phyloP scores from a whole-genome alignment of 2,329 filamentous ascomycete species.

The Colletotrichum sp. region DNA sequence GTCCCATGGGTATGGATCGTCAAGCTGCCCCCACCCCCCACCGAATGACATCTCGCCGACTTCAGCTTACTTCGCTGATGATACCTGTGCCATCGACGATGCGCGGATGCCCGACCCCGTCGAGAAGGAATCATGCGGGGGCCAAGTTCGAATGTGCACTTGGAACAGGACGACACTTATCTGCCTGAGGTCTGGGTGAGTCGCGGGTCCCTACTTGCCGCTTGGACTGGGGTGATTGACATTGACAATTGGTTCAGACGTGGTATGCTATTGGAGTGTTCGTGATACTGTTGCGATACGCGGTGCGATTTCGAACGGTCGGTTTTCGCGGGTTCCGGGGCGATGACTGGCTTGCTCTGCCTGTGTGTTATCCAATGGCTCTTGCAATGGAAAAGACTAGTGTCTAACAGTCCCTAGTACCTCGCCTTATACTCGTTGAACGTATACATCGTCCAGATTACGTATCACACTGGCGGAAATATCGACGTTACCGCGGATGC shows the following conservation, averaged over 20 bases:
- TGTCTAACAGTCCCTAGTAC: slow-evolving; percentile 15
- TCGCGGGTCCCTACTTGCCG: neutral
- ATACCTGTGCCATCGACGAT: neutral
- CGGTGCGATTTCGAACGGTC: slow-evolving; percentile 23
- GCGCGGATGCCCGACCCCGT: neutral
- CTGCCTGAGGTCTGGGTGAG: slow-evolving; percentile 24
- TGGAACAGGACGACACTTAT: slow-evolving; percentile 20
- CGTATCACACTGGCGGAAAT: slow-evolving; percentile 27
- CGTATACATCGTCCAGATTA: slow-evolving; percentile 25
- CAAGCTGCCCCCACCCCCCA: neutral
- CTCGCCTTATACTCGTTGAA: slow-evolving; percentile 27
- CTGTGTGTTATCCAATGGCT: slow-evolving; percentile 2
- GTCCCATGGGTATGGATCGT: neutral
- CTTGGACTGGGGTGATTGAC: no score
- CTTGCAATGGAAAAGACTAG: rapidly evolving
- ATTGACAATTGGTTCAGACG: neutral
- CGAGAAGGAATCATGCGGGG: slow-evolving; percentile 3
- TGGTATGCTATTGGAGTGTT: slow-evolving; percentile 22
- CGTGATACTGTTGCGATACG: slow-evolving; percentile 21
- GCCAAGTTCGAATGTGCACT: slow-evolving; percentile 12
- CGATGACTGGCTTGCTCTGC: slow-evolving; percentile 24
- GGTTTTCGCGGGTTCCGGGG: slow-evolving; percentile 22
- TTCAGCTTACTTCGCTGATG: neutral
- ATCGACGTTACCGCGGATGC: slow-evolving; percentile 25
- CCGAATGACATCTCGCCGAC: neutral